Base-by-base conservation (phyloP, 2,329 filamentous ascomycete genomes). In the Microascus cirrosus region DNA sequence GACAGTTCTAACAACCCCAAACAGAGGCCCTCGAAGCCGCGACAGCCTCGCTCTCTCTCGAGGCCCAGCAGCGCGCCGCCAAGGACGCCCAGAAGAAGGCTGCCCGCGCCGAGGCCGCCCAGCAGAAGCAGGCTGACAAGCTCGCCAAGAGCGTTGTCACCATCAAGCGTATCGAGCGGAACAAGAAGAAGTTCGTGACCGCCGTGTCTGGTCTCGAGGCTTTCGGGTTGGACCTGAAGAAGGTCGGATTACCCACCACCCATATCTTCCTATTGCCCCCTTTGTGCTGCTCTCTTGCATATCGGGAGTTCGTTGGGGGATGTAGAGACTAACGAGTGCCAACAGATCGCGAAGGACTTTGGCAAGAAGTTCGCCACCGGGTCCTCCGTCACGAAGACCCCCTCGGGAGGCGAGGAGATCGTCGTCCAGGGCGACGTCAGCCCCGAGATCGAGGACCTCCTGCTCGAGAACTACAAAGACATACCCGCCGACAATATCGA, bases 311-410 rank as follows among this genome's bases (percentile, higher is more conserved):
- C n/a, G 15, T 45, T 8, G 2, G 13, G 2, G n/a, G 6, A 7
- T n/a, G 1, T 6, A 2, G 6, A 18, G n/a, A 45, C 39, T 45
- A 18, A 45, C 39, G n/a, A 15, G 13, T 2, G 15, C 10, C 77
- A 74, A 79, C 95, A 8, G 55, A 56, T 56, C 18, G 86, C 92
- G 59, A 97, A 97, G 78, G 94, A 97, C 68, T 86, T 97, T 64
- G 94, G 94, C 62, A 99, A 97, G 82, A 97, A 96, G 75, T 97
- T 99, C 69, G 94, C 94, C 34, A 97, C 94, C 11, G 94, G 94
- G 0, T 87, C 86, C 18, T 92, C 87, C 52, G 94, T 99, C 52
- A 97, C 93, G 10, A 96, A 96, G 75, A 45, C 39, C 39, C 39
- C 90, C 0, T 85, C 84, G 58, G 90, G 90, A 24, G 89, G 89